Evolutionary conservation across 495 filamentous ascomycete genomes (phyloP).

Genomic region (Poronia punctata): DNA sequence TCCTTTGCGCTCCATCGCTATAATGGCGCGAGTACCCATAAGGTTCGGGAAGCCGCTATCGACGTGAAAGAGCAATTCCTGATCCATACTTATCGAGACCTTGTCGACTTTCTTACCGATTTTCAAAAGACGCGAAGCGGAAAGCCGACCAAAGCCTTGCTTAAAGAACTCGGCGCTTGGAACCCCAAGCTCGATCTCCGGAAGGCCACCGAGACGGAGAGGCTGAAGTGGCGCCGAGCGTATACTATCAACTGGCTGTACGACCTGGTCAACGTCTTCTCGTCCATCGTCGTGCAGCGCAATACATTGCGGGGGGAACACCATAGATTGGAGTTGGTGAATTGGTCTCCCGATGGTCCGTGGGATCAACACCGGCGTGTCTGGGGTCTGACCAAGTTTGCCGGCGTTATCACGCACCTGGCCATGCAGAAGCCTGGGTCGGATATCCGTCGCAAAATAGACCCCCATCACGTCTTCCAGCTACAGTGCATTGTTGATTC

Average conservation of each 20-base stretch:
- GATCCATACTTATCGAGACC: slow-evolving; percentile 34
- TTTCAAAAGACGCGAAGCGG: slow-evolving; percentile 38
- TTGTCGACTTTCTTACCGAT: slow-evolving; percentile 41
- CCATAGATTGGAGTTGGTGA: slow-evolving; percentile 24
- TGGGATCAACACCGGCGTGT: slow-evolving; percentile 31
- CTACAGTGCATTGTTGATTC: slow-evolving; percentile 44
- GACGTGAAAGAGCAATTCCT: slow-evolving; percentile 38
- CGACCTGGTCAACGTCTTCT: slow-evolving; percentile 40
- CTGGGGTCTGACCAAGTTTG: slow-evolving; percentile 36
- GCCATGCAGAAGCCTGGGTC: slow-evolving; percentile 35
- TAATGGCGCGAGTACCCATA: slow-evolving; percentile 4
- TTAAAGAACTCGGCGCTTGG: slow-evolving; percentile 32
- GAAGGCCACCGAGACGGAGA: slow-evolving; percentile 27
- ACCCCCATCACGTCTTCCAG: slow-evolving; percentile 40
- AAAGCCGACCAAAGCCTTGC: slow-evolving; percentile 40
- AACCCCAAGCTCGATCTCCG: slow-evolving; percentile 36
- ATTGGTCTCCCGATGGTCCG: slow-evolving; percentile 15
- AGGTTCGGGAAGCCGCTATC: slow-evolving; percentile 11
- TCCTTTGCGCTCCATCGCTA: slow-evolving; percentile 11
- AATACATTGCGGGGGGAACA: slow-evolving; percentile 27
- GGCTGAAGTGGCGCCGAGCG: slow-evolving; percentile 36
- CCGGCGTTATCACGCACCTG: slow-evolving; percentile 27
- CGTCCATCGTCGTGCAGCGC: slow-evolving; percentile 33
- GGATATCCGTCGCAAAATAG: slow-evolving; percentile 32
- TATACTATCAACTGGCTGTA: slow-evolving; percentile 49